Percentiles rank a stretch among this genome's conserved stretches.
phyloP scores from a whole-genome alignment of 306 rosid genomes.

The Dryas octopetala region DNA sequence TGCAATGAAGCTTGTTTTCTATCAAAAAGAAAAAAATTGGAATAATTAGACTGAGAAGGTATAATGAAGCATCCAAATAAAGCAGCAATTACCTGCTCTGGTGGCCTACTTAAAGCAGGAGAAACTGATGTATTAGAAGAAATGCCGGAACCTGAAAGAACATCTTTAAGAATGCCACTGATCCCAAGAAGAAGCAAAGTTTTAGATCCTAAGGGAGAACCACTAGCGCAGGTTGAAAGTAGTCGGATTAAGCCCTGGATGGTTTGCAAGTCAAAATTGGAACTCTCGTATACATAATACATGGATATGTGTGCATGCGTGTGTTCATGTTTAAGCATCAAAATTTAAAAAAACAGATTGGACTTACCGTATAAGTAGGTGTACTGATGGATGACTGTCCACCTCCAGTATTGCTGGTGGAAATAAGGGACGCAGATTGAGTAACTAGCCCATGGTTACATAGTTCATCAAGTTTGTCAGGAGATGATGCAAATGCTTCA shows the following conservation, averaged over 20 bases:
- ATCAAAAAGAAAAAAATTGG: background rate
- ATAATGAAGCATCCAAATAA: background rate
- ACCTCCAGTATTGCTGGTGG: slow-evolving; percentile 92
- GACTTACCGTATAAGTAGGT: slow-evolving; percentile 83
- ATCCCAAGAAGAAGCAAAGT: slow-evolving; percentile 87
- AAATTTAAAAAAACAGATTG: slow-evolving; percentile 7
- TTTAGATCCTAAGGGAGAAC: slow-evolving; percentile 94
- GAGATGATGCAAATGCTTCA: slow-evolving; percentile 89
- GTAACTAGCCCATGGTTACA: slow-evolving; percentile 94
- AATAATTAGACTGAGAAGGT: background rate
- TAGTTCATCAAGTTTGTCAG: slow-evolving; percentile 88
- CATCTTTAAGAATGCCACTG: slow-evolving; percentile 92
- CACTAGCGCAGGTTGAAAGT: slow-evolving; percentile 96
- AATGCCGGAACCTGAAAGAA: slow-evolving; percentile 80
- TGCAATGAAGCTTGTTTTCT: too few species aligned
- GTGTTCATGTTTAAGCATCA: background rate
- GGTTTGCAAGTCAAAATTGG: slow-evolving; percentile 28
- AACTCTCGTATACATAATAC: background rate
- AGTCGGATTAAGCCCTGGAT: slow-evolving; percentile 96
- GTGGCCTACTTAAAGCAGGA: slow-evolving; percentile 88
- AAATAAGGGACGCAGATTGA: slow-evolving; percentile 93
- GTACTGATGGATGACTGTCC: slow-evolving; percentile 97
- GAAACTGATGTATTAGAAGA: slow-evolving; percentile 76
- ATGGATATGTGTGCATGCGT: background rate
- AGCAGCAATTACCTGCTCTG: slow-evolving; percentile 67